Evolutionary conservation across 2,329 filamentous ascomycete genomes (phyloP), one percentile per base, ranked within the genome.

Genomic region (Apiospora arundinis): DNA sequence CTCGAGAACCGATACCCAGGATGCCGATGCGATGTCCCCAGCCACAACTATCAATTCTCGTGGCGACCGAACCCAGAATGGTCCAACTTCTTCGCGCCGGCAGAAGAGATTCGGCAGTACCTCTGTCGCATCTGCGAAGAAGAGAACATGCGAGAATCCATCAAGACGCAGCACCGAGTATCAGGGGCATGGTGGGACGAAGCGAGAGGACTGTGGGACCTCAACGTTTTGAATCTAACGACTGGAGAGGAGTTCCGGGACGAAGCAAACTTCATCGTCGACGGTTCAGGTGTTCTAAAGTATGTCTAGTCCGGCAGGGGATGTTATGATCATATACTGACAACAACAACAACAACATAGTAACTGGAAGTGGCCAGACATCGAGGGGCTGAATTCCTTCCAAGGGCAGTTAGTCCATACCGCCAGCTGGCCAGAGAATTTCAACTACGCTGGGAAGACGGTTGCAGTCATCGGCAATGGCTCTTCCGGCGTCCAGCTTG

Each of bases 31-130:
- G 88, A 89, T 76, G 83, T 89, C 42, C 87, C 87, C 12, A 86
- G 84, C 75, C 89, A 91, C 79, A 90, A 88, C 78, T 91, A 91
- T 76, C 89, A 90, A 76, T 91, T 89, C 76, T 87, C 88, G 2
- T 91, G 87, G 85, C 84, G 86, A 70, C 87, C 86, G 2, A 91
- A 91, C 76, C 85, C 85, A 8, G 83, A 85, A 49, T 92, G 90
- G 89, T 84, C 85, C 23, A 85, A 86, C 70, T 89, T 91, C 76
- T 91, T 88, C 75, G 83, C 87, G 0, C 80, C 84, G 0, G 86
- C 86, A 0, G 80, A 81, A 0, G 89, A 92, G 76, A 91, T 92
- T 56, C 82, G 85, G 52, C 79, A 81, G 2, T 91, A 91, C 72
- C 82, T 91, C 37, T 80, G 83, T 69, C 75, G 76, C 7, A 79